A percentile compares a stretch with the other conserved stretches of the same genome.
Evolutionary conservation across 2,329 filamentous ascomycete genomes (phyloP).

Genomic region (Trichophyton mentagrophytes): DNA sequence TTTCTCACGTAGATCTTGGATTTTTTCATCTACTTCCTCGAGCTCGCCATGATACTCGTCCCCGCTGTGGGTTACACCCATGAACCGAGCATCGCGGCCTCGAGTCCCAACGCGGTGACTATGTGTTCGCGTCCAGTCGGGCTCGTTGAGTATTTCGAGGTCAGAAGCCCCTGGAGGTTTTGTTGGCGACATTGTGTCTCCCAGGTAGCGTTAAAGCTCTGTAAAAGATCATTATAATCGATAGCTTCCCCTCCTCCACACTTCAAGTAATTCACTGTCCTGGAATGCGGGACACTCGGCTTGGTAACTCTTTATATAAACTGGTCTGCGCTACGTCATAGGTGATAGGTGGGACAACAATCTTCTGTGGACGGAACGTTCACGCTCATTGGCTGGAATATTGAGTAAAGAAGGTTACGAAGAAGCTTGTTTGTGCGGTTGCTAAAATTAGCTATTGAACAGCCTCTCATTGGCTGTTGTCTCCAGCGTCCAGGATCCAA

Average conservation of each 20-base stretch:
- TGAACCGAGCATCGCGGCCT: slow-evolving; percentile 25
- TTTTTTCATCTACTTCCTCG: slow-evolving; percentile 19
- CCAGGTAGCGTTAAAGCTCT: background rate
- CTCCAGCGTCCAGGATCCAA: too few relatives aligned
- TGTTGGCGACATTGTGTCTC: background rate
- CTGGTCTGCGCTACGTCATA: background rate
- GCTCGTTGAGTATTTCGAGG: slow-evolving; percentile 32
- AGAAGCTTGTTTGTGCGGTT: too few relatives aligned
- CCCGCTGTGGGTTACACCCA: slow-evolving; percentile 28
- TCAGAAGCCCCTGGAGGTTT: slow-evolving; percentile 30
- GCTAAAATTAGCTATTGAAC: too few relatives aligned
- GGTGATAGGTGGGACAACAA: background rate
- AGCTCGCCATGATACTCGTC: slow-evolving; percentile 17
- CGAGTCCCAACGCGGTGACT: slow-evolving; percentile 31
- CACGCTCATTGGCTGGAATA: too few relatives aligned
- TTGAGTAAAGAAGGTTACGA: too few relatives aligned
- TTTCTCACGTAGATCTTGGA: slow-evolving; percentile 17
- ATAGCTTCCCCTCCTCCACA: background rate
- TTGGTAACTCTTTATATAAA: background rate
- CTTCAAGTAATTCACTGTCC: background rate
- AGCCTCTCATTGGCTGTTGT: too few relatives aligned
- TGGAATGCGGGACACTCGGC: background rate
- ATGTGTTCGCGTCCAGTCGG: slow-evolving; percentile 30
- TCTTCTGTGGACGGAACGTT: too few relatives aligned
- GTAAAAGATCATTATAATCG: background rate